phyloP scores from a whole-genome alignment of 148 eudicot genomes.

The Suaeda aralocaspica region DNA sequence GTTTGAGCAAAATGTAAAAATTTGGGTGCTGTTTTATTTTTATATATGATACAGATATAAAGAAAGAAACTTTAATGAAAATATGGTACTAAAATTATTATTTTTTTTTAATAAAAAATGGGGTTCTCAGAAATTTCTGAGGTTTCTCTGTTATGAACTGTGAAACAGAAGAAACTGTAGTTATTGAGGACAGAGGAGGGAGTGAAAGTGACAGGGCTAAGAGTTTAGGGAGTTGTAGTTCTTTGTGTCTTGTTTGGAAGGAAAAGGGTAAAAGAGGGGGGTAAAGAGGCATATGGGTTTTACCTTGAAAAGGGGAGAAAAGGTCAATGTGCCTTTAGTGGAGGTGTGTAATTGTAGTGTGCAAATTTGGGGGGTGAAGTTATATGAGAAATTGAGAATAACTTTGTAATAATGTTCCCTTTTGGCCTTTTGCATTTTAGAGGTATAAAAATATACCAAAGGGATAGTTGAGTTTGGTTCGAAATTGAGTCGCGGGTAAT shows the following conservation, averaged over 20 bases:
- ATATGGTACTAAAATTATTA: too few relatives aligned
- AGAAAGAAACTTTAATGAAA: too few relatives aligned
- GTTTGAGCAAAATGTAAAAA: conserved; percentile 17
- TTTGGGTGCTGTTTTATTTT: not conserved
- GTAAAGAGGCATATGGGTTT: conserved; percentile 20
- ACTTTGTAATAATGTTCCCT: conserved; percentile 3
- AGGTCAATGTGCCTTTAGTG: conserved; percentile 16
- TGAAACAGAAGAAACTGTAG: conserved; percentile 31
- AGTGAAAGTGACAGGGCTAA: conserved; percentile 26
- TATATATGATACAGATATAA: not conserved
- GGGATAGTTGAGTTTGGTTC: too few relatives aligned
- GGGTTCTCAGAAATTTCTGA: conserved; percentile 12
- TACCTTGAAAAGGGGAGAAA: conserved; percentile 21
- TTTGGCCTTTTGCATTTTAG: not conserved
- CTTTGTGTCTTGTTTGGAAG: conserved; percentile 31
- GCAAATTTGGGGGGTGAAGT: too few relatives aligned
- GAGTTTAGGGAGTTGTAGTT: conserved; percentile 18
- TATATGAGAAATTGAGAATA: not conserved
- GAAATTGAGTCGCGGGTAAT: too few relatives aligned
- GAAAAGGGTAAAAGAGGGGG: conserved; percentile 14
- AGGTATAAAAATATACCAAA: too few relatives aligned
- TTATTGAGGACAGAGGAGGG: conserved; percentile 34
- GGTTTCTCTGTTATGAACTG: not conserved
- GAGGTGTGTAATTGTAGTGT: conserved; percentile 7
- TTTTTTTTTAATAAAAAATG: too few relatives aligned